Evolutionary conservation across 2,329 filamentous ascomycete species (phyloP).

Genomic region (Penicillium griseofulvum): DNA sequence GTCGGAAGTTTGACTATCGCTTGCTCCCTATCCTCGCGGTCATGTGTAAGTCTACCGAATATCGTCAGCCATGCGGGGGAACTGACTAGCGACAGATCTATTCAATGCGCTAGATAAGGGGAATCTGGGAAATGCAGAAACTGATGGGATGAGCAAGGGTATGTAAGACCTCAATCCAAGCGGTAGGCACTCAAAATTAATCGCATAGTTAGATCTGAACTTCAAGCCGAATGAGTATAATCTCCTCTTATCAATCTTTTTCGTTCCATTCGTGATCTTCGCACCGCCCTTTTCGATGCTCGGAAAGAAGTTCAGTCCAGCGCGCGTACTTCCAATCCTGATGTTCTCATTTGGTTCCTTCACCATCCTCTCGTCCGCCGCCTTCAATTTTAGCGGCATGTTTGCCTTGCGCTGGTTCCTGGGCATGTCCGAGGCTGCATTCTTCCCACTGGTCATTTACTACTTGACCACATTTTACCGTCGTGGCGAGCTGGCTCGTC

Average conservation of each 20-base stretch:
- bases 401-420: conserved; percentile 68
- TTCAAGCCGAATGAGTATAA: conserved; percentile 67
- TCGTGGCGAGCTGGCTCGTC: conserved; percentile 66
- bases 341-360: conserved; percentile 68
- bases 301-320: conserved; percentile 66
- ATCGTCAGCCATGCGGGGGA: background rate
- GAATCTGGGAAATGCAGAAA: conserved; percentile 58
- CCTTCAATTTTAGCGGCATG: conserved; percentile 62
- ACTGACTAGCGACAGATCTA: conserved; percentile 44
- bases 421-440: conserved; percentile 65
- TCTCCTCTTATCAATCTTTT: conserved; percentile 68
- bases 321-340: conserved; percentile 62
- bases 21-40: conserved; percentile 58
- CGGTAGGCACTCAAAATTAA: background rate
- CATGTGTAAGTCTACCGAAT: conserved; percentile 47
- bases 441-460: conserved; percentile 68
- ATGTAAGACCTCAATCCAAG: background rate
- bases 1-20: conserved; percentile 52
- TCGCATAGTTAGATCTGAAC: conserved; percentile 44
- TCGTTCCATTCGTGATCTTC: conserved; percentile 69
- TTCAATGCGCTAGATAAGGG: conserved; percentile 54
- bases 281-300: conserved; percentile 65
- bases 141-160: conserved; percentile 48
- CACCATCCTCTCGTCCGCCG: conserved; percentile 59
- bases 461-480: conserved; percentile 67